Conservation (phyloP, 345 rosid genomes). For the Syzygium jambos region DNA sequence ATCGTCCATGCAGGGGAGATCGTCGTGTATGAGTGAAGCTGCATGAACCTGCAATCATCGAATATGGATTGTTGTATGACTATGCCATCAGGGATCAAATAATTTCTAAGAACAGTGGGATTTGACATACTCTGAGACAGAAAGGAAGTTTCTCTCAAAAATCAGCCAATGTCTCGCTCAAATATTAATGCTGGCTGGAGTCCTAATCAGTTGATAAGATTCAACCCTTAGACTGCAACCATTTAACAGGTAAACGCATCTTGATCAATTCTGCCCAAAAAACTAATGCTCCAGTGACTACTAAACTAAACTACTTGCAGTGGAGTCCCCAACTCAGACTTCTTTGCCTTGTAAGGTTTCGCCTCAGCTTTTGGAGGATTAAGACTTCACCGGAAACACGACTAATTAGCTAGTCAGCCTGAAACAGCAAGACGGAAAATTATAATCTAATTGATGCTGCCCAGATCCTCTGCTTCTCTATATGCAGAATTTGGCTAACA, state of each 20-base stretch:
- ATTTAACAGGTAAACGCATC: not conserved
- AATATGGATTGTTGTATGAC: not conserved
- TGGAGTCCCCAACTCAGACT: not conserved
- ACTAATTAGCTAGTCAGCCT: not conserved
- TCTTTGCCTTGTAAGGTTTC: not conserved
- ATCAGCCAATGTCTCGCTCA: not conserved
- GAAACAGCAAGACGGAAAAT: not conserved
- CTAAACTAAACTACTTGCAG: not conserved
- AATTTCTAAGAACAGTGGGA: not conserved
- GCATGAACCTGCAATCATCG: slow-evolving; percentile 51
- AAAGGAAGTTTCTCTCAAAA: not conserved
- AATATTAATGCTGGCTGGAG: not conserved
- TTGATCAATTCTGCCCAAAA: not conserved
- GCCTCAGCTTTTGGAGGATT: not conserved
- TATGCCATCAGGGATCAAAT: not conserved
- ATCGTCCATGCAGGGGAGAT: slow-evolving; percentile 95
- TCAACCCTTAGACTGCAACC: not conserved
- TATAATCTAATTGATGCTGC: not conserved
- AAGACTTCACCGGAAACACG: not conserved
- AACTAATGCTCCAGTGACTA: not conserved
- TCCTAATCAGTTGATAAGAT: not conserved
- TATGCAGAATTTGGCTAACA: not conserved
- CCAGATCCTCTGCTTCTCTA: not conserved
- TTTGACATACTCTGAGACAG: not conserved
- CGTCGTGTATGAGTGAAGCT: slow-evolving; percentile 89